Evolutionary conservation across 306 rosid genomes (phyloP).

Genomic region (Prunus mira): DNA sequence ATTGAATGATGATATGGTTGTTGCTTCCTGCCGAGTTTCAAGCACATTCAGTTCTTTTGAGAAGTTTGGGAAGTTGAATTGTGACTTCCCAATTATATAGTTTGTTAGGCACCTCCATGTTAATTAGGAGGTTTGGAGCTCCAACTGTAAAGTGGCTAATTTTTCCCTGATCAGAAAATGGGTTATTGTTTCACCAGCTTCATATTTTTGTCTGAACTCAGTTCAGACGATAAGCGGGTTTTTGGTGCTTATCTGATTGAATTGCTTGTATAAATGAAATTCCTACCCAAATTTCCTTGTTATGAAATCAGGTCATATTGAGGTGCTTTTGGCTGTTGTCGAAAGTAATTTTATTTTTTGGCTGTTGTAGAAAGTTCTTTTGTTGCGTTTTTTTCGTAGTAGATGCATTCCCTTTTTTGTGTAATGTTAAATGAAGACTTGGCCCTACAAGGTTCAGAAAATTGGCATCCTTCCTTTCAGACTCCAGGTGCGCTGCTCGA

Average conservation of each 20-base stretch:
- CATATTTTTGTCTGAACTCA: slow-evolving; percentile 22
- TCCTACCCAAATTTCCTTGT: neutral
- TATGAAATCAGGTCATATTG: neutral
- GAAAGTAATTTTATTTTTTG: neutral
- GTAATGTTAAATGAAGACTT: no score
- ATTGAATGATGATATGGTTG: slow-evolving; percentile 1
- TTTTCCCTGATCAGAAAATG: slow-evolving; percentile 17
- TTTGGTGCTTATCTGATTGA: slow-evolving; percentile 63
- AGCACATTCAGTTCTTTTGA: slow-evolving; percentile 10
- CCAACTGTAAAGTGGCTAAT: slow-evolving; percentile 14
- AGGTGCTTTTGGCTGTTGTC: neutral
- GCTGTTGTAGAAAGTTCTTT: neutral
- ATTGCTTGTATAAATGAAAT: slow-evolving; percentile 53
- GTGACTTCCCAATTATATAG: slow-evolving; percentile 15
- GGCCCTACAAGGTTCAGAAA: no score
- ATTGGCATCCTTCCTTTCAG: no score
- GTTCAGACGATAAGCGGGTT: slow-evolving; percentile 49
- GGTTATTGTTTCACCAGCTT: slow-evolving; percentile 23
- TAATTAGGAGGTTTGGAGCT: slow-evolving; percentile 20
- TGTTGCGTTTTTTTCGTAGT: no score
- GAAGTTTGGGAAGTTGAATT: slow-evolving; percentile 15
- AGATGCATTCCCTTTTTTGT: no score
- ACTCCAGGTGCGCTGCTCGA: no score
- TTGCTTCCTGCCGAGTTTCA: neutral
- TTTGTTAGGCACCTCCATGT: neutral